phyloP scores from a whole-genome alignment of 371 early-diverging fungal species.

The Coemansia linderi region DNA sequence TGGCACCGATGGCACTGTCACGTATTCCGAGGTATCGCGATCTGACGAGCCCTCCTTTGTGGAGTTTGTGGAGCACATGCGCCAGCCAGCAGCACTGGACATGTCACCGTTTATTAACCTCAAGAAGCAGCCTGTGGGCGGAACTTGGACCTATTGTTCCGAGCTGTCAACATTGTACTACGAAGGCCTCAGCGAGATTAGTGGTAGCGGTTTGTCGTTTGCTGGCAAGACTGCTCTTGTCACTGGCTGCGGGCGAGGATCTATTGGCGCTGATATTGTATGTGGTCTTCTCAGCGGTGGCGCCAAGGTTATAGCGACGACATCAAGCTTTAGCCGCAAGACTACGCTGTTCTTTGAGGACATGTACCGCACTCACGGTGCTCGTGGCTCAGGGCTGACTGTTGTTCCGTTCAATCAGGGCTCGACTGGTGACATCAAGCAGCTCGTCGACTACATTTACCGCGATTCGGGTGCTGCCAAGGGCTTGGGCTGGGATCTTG shows the following conservation, averaged over 20 bases:
- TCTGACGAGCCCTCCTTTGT: slow-evolving; percentile 55
- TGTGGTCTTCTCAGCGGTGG: slow-evolving; percentile 89
- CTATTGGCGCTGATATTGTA: slow-evolving; percentile 90
- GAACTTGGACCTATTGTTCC: slow-evolving; percentile 61
- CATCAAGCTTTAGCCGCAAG: slow-evolving; percentile 81
- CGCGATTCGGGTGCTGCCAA: slow-evolving; percentile 53
- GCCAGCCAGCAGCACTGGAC: slow-evolving; percentile 10
- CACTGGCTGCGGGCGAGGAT: slow-evolving; percentile 90
- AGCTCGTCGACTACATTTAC: slow-evolving; percentile 89
- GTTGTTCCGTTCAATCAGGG: slow-evolving; percentile 96
- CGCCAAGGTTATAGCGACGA: slow-evolving; percentile 91
- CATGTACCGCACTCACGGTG: slow-evolving; percentile 87
- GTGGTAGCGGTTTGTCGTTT: slow-evolving; percentile 82
- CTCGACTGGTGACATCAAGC: slow-evolving; percentile 80
- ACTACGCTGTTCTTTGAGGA: slow-evolving; percentile 86
- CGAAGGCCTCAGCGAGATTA: slow-evolving; percentile 71
- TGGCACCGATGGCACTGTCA: slow-evolving; percentile 66
- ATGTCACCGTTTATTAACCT: background rate
- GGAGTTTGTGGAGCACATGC: slow-evolving; percentile 49
- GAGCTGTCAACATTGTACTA: slow-evolving; percentile 71
- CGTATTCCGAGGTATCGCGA: slow-evolving; percentile 76
- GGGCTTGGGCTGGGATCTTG: slow-evolving; percentile 87
- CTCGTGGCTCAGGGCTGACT: slow-evolving; percentile 81
- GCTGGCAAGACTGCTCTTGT: slow-evolving; percentile 79
- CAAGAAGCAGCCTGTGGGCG: slow-evolving; percentile 67